Percentiles rank a stretch among this genome's conserved stretches.
These are phyloP conservation scores for Didymella segeticola DNA, from an alignment of 2,329 filamentous ascomycete species.

Conservation along the genomic window DNA sequence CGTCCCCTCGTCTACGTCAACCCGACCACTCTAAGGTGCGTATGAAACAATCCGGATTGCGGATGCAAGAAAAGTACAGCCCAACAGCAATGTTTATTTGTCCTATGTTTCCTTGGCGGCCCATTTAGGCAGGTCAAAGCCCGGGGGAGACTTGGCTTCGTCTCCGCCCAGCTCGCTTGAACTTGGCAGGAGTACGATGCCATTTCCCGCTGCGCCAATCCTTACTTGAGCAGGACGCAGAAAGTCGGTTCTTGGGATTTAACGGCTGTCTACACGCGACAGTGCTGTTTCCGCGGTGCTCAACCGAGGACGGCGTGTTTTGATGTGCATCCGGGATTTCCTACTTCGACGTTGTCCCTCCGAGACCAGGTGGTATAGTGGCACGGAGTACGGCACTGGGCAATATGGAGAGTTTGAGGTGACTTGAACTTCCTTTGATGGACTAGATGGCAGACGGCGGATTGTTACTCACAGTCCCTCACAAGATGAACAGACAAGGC, in stretches of 20 bases:
- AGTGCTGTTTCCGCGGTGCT: not conserved
- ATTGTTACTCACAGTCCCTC: not conserved
- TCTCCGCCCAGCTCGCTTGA: constrained; percentile 3
- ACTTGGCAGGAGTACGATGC: constrained; percentile 18
- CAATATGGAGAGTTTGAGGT: constrained; percentile 7
- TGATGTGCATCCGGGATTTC: constrained; percentile 8
- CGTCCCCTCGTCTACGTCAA: not conserved
- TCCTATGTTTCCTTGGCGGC: constrained; percentile 15
- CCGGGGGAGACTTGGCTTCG: constrained; percentile 19
- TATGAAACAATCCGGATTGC: constrained; percentile 2
- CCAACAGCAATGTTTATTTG: not conserved
- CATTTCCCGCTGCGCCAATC: constrained; percentile 18
- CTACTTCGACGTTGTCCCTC: constrained; percentile 20
- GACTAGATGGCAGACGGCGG: constrained; percentile 8
- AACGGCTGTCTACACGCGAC: not conserved
- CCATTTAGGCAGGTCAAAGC: constrained; percentile 18
- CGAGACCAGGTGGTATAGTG: constrained; percentile 12
- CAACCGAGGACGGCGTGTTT: not conserved
- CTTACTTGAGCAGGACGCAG: not conserved
- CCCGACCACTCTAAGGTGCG: not conserved
- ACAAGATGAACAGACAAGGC: not conserved
- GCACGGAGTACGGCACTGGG: constrained; percentile 1
- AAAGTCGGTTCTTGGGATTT: constrained; percentile 11
- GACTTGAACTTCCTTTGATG: constrained; percentile 14
- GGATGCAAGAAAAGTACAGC: not conserved